Percentiles rank a stretch among this genome's conserved stretches.
These are phyloP conservation scores for Salix viminalis DNA, from an alignment of 345 rosid species.

Conservation along the genomic window DNA sequence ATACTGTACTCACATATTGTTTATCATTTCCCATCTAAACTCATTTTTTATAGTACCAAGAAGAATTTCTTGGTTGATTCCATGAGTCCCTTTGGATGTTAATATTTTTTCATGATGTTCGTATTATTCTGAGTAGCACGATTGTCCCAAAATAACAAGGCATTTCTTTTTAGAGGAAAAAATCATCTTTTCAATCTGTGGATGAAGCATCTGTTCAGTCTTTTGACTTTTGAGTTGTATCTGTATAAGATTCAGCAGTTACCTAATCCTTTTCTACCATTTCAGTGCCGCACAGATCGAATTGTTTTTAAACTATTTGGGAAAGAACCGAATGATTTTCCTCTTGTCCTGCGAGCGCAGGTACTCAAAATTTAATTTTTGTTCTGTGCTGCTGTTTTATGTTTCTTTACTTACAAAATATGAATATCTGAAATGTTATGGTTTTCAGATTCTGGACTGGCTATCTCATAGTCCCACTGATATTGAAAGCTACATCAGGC, in stretches of 20 bases:
- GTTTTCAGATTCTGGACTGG: constrained; percentile 88
- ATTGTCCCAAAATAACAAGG: not conserved
- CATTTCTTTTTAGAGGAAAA: not conserved
- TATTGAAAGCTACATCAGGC: constrained; percentile 98
- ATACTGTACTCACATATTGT: constrained; percentile 4
- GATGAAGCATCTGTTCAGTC: constrained; percentile 1
- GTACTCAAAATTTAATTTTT: constrained; percentile 36
- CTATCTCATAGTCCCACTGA: constrained; percentile 92
- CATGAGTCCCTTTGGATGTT: not conserved
- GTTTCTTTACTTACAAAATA: constrained; percentile 15
- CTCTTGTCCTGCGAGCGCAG: constrained; percentile 76
- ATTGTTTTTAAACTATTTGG: constrained; percentile 93
- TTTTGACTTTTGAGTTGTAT: not conserved
- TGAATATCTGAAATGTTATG: constrained; percentile 18
- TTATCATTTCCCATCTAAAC: not conserved
- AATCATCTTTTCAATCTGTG: not conserved
- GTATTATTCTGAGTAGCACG: not conserved
- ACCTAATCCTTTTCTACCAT: constrained; percentile 15
- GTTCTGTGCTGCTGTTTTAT: not conserved
- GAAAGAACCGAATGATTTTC: constrained; percentile 91
- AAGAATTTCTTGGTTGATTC: not conserved
- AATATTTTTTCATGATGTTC: not conserved
- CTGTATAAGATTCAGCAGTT: not conserved
- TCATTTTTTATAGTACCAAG: not conserved
- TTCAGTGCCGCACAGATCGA: constrained; percentile 91